A percentile compares a stretch with the other conserved stretches of the same genome.
phyloP scores from a whole-genome alignment of 1,284 basidiomycete species.

The Apiotrichum akiyoshidainum region DNA sequence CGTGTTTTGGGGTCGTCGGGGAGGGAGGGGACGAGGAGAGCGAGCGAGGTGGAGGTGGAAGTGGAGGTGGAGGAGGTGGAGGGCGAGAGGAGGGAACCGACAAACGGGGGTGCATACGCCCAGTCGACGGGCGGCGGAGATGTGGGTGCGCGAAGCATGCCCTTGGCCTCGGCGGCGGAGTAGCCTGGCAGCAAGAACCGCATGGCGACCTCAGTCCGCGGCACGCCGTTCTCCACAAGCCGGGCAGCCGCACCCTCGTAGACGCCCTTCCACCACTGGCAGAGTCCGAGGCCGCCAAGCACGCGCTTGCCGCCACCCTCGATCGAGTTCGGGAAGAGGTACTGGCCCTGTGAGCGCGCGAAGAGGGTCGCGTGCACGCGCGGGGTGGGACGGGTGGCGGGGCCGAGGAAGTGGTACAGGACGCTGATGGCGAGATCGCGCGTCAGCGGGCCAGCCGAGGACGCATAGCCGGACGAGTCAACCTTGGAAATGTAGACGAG shows the following conservation, averaged over 20 bases:
- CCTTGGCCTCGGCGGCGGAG: constrained; percentile 64
- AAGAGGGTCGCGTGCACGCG: constrained; percentile 81
- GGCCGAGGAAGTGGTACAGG: constrained; percentile 65
- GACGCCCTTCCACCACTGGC: constrained; percentile 86
- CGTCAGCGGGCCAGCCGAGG: constrained; percentile 60
- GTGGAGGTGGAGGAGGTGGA: constrained; percentile 53
- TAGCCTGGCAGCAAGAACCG: constrained; percentile 70
- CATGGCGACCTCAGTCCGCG: constrained; percentile 42
- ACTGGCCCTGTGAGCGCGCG: constrained; percentile 84
- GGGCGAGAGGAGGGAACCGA: constrained; percentile 10
- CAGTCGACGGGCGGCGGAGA: constrained; percentile 35
- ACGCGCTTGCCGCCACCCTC: constrained; percentile 68
- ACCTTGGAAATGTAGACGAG: constrained; percentile 92
- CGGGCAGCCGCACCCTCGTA: constrained; percentile 59
- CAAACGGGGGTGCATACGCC: constrained; percentile 37
- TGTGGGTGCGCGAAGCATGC: constrained; percentile 55
- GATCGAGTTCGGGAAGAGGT: constrained; percentile 88
- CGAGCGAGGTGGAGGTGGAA: constrained; percentile 50
- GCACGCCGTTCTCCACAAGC: constrained; percentile 32
- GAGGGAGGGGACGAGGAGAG: constrained; percentile 75
- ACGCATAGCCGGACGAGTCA: constrained; percentile 77
- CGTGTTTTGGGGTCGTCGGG: constrained; percentile 91
- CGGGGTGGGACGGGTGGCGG: constrained; percentile 60
- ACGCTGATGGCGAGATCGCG: constrained; percentile 66
- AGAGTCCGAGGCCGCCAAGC: constrained; percentile 73